Evolutionary conservation across 1,284 basidiomycete genomes (phyloP).

Genomic region (Tylopilus sp.): DNA sequence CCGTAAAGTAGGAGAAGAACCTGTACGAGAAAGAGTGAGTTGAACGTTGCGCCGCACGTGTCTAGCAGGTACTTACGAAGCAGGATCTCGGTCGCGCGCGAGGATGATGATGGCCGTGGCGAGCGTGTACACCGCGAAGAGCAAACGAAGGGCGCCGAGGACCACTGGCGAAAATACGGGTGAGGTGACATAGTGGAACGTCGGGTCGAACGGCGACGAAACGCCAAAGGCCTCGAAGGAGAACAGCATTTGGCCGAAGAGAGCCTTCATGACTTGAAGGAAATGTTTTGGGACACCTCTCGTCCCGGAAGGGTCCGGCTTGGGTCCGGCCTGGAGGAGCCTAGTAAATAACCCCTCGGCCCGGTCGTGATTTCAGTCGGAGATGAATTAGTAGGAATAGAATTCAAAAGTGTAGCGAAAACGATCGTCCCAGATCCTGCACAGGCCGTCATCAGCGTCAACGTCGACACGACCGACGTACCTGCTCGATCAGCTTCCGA

Average conservation of each 20-base stretch:
- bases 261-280: too few relatives aligned
- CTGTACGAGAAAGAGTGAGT: constrained; percentile 32
- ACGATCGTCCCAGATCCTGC: constrained; percentile 21
- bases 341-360: too few relatives aligned
- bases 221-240: constrained; percentile 30
- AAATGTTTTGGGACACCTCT: too few relatives aligned
- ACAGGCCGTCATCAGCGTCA: neutral
- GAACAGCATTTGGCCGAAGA: constrained; percentile 3
- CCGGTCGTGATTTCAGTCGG: too few relatives aligned
- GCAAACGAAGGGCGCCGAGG: constrained; percentile 47
- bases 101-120: constrained; percentile 45
- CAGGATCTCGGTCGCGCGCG: constrained; percentile 35
- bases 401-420: too few relatives aligned
- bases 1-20: constrained; percentile 62
- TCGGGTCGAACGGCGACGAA: constrained; percentile 48
- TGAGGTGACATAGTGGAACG: constrained; percentile 54
- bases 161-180: constrained; percentile 45
- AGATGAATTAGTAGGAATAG: too few relatives aligned
- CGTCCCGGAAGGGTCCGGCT: too few relatives aligned
- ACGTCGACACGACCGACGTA: constrained; percentile 25
- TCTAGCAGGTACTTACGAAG: constrained; percentile 26
- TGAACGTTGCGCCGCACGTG: neutral
- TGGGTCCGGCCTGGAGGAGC: too few relatives aligned
- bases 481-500: constrained; percentile 72
- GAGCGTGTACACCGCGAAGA: constrained; percentile 54